A percentile compares a stretch with the other conserved stretches of the same genome.
These are phyloP conservation scores for Wickerhamomyces hampshirensis DNA, from an alignment of 805 yeast species.

Conservation along the genomic window DNA sequence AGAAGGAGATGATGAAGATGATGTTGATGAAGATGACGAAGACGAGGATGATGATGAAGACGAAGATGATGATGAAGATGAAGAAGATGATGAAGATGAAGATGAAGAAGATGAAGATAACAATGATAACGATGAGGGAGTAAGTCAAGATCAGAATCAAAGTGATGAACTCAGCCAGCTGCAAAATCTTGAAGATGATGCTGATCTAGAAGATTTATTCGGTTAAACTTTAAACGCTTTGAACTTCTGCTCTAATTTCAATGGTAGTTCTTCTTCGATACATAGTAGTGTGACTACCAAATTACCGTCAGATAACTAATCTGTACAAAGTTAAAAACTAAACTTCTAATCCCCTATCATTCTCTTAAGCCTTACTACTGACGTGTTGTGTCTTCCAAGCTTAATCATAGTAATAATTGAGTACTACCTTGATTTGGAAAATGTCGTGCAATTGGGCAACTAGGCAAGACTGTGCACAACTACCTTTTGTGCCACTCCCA, in stretches of 20 bases:
- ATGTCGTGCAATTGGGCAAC: slow-evolving; percentile 31
- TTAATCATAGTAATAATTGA: no score
- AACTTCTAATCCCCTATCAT: no score
- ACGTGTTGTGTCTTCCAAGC: no score
- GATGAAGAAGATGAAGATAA: slow-evolving; percentile 23
- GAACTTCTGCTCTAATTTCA: no score
- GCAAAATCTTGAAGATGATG: slow-evolving; percentile 17
- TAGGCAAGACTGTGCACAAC: slow-evolving; percentile 8
- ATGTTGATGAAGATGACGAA: slow-evolving; percentile 26
- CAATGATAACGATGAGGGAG: slow-evolving; percentile 8
- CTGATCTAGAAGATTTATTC: slow-evolving; percentile 29
- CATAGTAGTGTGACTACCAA: no score
- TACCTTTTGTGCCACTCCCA: slow-evolving; percentile 25
- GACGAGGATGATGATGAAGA: slow-evolving; percentile 27
- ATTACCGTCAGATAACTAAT: no score
- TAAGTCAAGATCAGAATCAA: slow-evolving; percentile 1
- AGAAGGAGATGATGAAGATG: slow-evolving; percentile 28
- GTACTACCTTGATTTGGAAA: no score
- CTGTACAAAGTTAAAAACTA: no score
- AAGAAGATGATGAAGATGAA: slow-evolving; percentile 31
- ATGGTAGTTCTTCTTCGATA: no score
- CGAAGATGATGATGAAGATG: slow-evolving; percentile 30
- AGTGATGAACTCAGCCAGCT: not conserved
- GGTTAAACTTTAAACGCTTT: slow-evolving; percentile 9
- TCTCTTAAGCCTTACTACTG: no score